Base-by-base conservation (phyloP, 1,139 yeast genomes). In the Diutina catenulata region DNA sequence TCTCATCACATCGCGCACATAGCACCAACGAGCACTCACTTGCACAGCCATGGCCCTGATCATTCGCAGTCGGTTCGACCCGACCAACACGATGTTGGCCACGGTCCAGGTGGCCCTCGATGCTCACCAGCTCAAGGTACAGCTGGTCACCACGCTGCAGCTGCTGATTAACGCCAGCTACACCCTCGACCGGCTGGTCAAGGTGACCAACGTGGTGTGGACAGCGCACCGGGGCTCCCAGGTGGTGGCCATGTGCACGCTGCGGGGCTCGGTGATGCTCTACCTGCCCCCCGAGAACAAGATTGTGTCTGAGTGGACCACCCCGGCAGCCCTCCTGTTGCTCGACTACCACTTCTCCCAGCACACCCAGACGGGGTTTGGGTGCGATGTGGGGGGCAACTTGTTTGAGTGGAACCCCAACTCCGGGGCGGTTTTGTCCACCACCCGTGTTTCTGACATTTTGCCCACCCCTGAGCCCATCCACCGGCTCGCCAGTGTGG, bases 91-190 rank as follows among this genome's bases (percentile, higher is more conserved):
- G 36, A 68, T 68, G 49, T 68, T 78, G 48, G 93, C 94, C 15
- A 71, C 76, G 37, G 87, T 76, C 1, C 61, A 75, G 20, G 73
- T 77, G 31, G 80, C 87, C 3, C 66, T 87, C 44, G 94, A 86
- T 52, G 66, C 77, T 8, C 91, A 83, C 51, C 76, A 78, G 48
- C 60, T 87, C 37, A 70, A 79, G 45, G 82, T 83, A 3, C 79
- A 73, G 47, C 68, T 82, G 6, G 58, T 74, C 6, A 49, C 52
- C 40, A 47, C 58, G 22, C 52, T 68, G 7, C 64, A 60, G 37
- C 48, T 67, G 11, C 49, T 64, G 18, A 57, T 66, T 35, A 53
- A 66, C 43, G 55, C 68, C 7, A 53, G 65, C 7, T 62, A 72
- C 38, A 67, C 67, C 20, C 62, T 84, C 38, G 84, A 75, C 35